Percentiles rank a stretch among this genome's conserved stretches.
Evolutionary conservation across 1,284 basidiomycete species (phyloP).

Genomic region (Puccinia triticina): DNA sequence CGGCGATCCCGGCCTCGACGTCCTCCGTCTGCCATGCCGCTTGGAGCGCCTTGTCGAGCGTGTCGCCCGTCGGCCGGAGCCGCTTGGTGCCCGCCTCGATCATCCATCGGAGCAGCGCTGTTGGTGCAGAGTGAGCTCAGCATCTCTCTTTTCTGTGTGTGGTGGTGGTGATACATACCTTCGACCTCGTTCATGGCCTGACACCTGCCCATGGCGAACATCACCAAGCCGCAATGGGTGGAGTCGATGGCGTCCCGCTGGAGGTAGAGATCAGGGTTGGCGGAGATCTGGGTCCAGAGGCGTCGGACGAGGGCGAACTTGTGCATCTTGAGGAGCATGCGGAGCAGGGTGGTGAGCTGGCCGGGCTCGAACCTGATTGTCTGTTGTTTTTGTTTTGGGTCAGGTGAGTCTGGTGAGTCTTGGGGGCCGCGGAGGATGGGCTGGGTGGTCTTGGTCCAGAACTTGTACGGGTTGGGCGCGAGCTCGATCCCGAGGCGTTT

Average conservation of each 20-base stretch:
- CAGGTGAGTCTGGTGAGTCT: neutral
- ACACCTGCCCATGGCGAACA: slow-evolving; percentile 52
- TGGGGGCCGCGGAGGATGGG: neutral
- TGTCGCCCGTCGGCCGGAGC: slow-evolving; percentile 30
- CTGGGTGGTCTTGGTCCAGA: slow-evolving; percentile 19
- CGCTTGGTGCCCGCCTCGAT: slow-evolving; percentile 29
- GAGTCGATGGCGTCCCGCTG: slow-evolving; percentile 38
- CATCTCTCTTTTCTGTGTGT: no score
- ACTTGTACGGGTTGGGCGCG: neutral
- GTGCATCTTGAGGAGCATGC: slow-evolving; percentile 50
- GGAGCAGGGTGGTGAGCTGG: slow-evolving; percentile 51
- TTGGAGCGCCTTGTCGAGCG: slow-evolving; percentile 48
- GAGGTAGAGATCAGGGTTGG: slow-evolving; percentile 53
- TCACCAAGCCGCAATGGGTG: slow-evolving; percentile 54
- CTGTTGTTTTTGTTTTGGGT: neutral
- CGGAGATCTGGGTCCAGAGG: slow-evolving; percentile 53
- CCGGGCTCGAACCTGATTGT: slow-evolving; percentile 51
- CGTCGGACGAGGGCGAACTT: slow-evolving; percentile 50
- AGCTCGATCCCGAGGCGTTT: slow-evolving; percentile 21
- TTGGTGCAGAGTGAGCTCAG: neutral
- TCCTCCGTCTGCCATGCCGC: slow-evolving; percentile 44
- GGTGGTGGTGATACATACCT: no score
- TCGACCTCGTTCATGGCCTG: slow-evolving; percentile 52
- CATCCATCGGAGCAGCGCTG: slow-evolving; percentile 45
- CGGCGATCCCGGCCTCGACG: neutral